These are phyloP conservation scores for Tetradesmus obliquus DNA, from an alignment of 139 green algal genomes.

Conservation along the genomic window DNA sequence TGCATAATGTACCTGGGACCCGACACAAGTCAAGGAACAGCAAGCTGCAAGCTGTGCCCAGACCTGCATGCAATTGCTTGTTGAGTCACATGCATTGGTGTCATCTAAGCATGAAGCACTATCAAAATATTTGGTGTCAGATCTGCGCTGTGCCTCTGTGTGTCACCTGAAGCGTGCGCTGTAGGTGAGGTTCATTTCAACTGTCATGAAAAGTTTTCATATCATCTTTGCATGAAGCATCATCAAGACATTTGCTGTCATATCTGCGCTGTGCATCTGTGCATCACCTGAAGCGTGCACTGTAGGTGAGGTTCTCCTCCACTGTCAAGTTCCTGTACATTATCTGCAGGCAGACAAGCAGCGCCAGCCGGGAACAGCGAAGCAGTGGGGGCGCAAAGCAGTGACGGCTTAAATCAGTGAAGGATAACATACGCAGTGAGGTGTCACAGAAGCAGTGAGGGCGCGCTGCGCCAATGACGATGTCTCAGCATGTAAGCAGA, in stretches of 20 bases:
- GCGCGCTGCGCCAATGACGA: too few relatives aligned
- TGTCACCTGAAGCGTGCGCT: constrained; percentile 37
- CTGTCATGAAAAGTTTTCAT: constrained; percentile 50
- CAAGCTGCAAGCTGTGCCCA: background rate
- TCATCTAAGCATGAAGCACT: too few relatives aligned
- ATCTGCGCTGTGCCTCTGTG: too few relatives aligned
- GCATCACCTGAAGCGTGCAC: constrained; percentile 31
- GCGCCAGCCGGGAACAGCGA: too few relatives aligned
- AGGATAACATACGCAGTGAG: background rate
- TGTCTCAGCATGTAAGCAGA: too few relatives aligned
- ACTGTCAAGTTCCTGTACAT: constrained; percentile 59
- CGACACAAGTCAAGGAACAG: background rate
- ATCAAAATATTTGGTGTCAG: too few relatives aligned
- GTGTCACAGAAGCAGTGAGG: background rate
- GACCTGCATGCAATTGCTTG: background rate
- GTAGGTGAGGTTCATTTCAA: constrained; percentile 75
- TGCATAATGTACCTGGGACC: background rate
- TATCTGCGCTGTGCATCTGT: too few relatives aligned
- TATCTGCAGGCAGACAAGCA: background rate
- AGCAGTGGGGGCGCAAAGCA: too few relatives aligned
- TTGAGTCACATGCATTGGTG: too few relatives aligned
- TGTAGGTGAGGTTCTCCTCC: constrained; percentile 73
- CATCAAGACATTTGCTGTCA: too few relatives aligned
- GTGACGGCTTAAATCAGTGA: background rate
- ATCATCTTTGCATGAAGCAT: too few relatives aligned